Evolutionary conservation across 2,329 filamentous ascomycete species (phyloP).

Genomic region (Zalaria sp.): DNA sequence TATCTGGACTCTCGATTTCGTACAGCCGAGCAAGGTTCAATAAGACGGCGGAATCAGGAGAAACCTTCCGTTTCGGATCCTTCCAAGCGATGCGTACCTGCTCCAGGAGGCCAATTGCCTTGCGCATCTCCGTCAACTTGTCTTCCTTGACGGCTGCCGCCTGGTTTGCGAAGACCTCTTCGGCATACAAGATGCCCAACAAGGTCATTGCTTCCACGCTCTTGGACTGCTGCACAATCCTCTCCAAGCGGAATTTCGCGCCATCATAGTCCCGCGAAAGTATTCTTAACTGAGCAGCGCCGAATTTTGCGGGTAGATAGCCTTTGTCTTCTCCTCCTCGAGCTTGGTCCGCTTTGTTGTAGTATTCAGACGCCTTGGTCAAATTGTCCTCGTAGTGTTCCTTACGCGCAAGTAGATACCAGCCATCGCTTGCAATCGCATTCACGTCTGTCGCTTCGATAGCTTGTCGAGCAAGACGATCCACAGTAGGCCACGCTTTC

Average conservation of each 20-base stretch:
- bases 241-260: slow-evolving; percentile 85
- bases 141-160: slow-evolving; percentile 65
- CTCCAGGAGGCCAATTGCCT: slow-evolving; percentile 75
- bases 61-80: slow-evolving; percentile 71
- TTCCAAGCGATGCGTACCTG: slow-evolving; percentile 80
- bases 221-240: slow-evolving; percentile 78
- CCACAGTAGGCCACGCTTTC: slow-evolving; percentile 67
- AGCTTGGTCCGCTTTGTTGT: slow-evolving; percentile 79
- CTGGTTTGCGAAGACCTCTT: slow-evolving; percentile 79
- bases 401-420: slow-evolving; percentile 87
- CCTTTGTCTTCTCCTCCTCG: slow-evolving; percentile 83
- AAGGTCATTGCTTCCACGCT: slow-evolving; percentile 81
- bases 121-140: slow-evolving; percentile 70
- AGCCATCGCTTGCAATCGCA: slow-evolving; percentile 90
- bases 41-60: slow-evolving; percentile 73
- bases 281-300: slow-evolving; percentile 77
- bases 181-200: slow-evolving; percentile 80
- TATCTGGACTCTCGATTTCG: slow-evolving; percentile 72
- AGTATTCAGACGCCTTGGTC: slow-evolving; percentile 68
- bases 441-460: slow-evolving; percentile 95
- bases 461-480: slow-evolving; percentile 77
- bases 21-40: slow-evolving; percentile 87
- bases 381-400: slow-evolving; percentile 71
- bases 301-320: slow-evolving; percentile 89
- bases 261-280: slow-evolving; percentile 74